Evolutionary conservation across 192 early-diverging fungal species (phyloP).

Genomic region (Backusella psychrophila): DNA sequence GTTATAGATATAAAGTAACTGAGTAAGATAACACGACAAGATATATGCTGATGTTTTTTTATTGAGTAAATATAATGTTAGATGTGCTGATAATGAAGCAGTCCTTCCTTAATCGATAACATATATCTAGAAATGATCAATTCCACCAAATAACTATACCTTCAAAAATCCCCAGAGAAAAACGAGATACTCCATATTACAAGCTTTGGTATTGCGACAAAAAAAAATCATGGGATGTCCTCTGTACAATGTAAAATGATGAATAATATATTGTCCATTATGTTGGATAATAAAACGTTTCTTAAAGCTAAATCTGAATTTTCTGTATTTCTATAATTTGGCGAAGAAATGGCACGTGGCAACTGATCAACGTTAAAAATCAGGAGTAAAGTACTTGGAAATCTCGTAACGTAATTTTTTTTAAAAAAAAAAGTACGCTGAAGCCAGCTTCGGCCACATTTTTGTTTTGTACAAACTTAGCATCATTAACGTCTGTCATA

Average conservation of each 20-base stretch:
- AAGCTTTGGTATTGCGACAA: neutral
- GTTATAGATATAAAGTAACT: neutral
- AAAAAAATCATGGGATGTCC: neutral
- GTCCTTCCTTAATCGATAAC: neutral
- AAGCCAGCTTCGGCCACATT: neutral
- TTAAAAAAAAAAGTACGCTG: neutral
- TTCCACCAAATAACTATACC: neutral
- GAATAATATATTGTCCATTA: neutral
- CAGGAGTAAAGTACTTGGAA: neutral
- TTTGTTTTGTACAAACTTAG: neutral
- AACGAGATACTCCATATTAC: neutral
- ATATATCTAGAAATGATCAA: neutral
- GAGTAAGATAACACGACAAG: neutral
- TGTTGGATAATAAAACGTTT: neutral
- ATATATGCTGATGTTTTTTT: neutral
- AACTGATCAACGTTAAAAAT: neutral
- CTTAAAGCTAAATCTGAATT: neutral
- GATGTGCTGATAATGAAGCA: neutral
- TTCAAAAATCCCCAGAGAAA: neutral
- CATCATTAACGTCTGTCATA: neutral
- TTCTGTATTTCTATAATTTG: neutral
- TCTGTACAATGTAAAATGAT: neutral
- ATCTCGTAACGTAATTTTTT: neutral
- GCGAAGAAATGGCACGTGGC: neutral
- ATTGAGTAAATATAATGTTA: neutral